Percentiles rank a stretch among this genome's conserved stretches.
Evolutionary conservation across 2,329 filamentous ascomycete species (phyloP).

Genomic region (Curvularia hawaiiensis): DNA sequence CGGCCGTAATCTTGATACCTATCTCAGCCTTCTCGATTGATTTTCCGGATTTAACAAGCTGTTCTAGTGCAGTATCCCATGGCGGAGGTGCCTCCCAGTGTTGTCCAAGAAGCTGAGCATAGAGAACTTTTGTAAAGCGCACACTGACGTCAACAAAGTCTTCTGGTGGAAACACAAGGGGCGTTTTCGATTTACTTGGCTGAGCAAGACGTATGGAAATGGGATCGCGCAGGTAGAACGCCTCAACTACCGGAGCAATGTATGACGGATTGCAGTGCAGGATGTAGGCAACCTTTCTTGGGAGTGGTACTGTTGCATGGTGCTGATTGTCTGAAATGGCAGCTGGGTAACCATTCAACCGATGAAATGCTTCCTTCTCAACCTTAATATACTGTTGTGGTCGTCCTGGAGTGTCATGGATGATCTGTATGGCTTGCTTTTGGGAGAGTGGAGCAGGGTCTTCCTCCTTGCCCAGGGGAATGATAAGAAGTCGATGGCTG

Average conservation of each 20-base stretch:
- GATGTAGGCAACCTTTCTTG: slow-evolving; percentile 80
- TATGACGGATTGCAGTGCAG: slow-evolving; percentile 76
- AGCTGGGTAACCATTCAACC: slow-evolving; percentile 79
- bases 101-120: slow-evolving; percentile 88
- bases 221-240: slow-evolving; percentile 90
- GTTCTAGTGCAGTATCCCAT: slow-evolving; percentile 54
- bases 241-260: slow-evolving; percentile 83
- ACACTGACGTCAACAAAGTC: slow-evolving; percentile 82
- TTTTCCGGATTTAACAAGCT: slow-evolving; percentile 38
- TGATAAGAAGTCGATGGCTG: slow-evolving; percentile 73
- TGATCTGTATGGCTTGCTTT: slow-evolving; percentile 65
- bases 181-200: slow-evolving; percentile 52
- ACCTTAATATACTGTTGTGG: slow-evolving; percentile 75
- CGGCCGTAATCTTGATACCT: slow-evolving; percentile 88
- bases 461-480: slow-evolving; percentile 58
- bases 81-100: slow-evolving; percentile 70
- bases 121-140: slow-evolving; percentile 86
- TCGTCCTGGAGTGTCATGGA: slow-evolving; percentile 61
- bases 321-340: slow-evolving; percentile 80
- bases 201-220: slow-evolving; percentile 73
- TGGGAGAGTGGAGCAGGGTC: slow-evolving; percentile 59
- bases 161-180: slow-evolving; percentile 70
- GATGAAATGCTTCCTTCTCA: slow-evolving; percentile 89
- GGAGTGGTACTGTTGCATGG: slow-evolving; percentile 72
- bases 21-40: slow-evolving; percentile 60